Evolutionary conservation across 495 filamentous ascomycete species (phyloP).

Genomic region (Aspergillus diversus): DNA sequence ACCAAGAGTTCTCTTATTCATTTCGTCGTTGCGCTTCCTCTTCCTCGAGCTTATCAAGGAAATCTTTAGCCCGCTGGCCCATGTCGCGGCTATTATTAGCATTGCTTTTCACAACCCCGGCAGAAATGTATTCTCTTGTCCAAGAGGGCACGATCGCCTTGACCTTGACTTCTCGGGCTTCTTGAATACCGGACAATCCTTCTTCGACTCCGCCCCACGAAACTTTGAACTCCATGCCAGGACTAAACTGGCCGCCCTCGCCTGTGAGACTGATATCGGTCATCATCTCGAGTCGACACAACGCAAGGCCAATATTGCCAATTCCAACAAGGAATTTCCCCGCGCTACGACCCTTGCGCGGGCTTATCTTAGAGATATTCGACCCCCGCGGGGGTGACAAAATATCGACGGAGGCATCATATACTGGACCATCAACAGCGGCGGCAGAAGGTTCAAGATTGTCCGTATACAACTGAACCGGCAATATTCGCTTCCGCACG

Average conservation of each 20-base stretch:
- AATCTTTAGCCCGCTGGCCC: slow-evolving; percentile 39
- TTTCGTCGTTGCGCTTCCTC: slow-evolving; percentile 39
- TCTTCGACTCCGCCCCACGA: slow-evolving; percentile 47
- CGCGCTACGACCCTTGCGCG: slow-evolving; percentile 63
- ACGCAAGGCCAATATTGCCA: slow-evolving; percentile 84
- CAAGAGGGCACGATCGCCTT: slow-evolving; percentile 90
- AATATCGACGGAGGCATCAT: slow-evolving; percentile 46
- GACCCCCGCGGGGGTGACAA: slow-evolving; percentile 35
- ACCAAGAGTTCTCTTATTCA: slow-evolving; percentile 22
- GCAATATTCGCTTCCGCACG: slow-evolving; percentile 87
- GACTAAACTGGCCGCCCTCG: slow-evolving; percentile 57
- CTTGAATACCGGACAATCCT: slow-evolving; percentile 46
- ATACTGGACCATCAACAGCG: slow-evolving; percentile 50
- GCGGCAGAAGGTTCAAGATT: slow-evolving; percentile 32
- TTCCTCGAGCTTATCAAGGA: slow-evolving; percentile 46
- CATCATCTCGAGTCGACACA: slow-evolving; percentile 91
- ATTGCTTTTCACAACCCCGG: slow-evolving; percentile 33
- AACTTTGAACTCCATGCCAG: slow-evolving; percentile 59
- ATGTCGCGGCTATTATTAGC: slow-evolving; percentile 24
- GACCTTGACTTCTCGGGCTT: slow-evolving; percentile 58
- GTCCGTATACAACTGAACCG: slow-evolving; percentile 72
- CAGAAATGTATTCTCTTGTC: slow-evolving; percentile 53
- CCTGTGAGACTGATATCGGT: slow-evolving; percentile 69
- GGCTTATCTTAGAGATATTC: slow-evolving; percentile 50
- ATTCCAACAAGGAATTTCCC: slow-evolving; percentile 78